Percentiles rank a stretch among this genome's conserved stretches.
These are phyloP conservation scores for Trametes polyzona DNA, from an alignment of 1,284 basidiomycete species.

Conservation along the genomic window DNA sequence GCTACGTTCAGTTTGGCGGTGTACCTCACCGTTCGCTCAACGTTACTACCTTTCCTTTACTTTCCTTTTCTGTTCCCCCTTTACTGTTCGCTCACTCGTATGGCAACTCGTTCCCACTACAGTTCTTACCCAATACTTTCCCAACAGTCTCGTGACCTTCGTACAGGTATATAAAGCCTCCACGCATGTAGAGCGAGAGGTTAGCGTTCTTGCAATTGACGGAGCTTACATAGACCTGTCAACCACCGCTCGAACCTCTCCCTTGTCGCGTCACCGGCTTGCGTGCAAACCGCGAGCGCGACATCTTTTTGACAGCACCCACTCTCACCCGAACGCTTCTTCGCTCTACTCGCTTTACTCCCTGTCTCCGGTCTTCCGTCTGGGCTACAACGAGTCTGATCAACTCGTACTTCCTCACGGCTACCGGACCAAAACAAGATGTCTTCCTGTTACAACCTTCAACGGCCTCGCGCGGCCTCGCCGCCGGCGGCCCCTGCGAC, in stretches of 20 bases:
- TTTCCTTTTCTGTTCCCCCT: too few species aligned
- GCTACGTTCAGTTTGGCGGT: too few species aligned
- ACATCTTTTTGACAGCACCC: constrained; percentile 1
- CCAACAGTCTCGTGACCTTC: too few species aligned
- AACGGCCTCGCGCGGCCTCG: not conserved
- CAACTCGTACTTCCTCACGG: not conserved
- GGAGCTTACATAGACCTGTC: too few species aligned
- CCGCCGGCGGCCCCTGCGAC: not conserved
- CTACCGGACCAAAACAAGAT: not conserved
- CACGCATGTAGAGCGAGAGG: too few species aligned
- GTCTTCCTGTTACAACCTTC: not conserved
- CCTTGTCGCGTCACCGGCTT: not conserved
- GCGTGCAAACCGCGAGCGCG: not conserved
- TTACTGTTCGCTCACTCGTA: too few species aligned
- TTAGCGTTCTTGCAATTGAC: too few species aligned
- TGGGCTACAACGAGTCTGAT: not conserved
- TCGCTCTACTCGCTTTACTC: not conserved
- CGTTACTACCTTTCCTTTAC: too few species aligned
- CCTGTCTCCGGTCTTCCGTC: not conserved
- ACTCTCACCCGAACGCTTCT: not conserved
- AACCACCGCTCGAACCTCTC: not conserved
- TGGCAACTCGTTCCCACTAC: too few species aligned
- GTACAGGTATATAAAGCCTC: too few species aligned
- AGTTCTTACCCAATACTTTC: too few species aligned
- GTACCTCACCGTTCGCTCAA: too few species aligned